Evolutionary conservation across 306 rosid species (phyloP), one percentile per base, ranked within the genome.

Genomic region (Cicer judaicum): DNA sequence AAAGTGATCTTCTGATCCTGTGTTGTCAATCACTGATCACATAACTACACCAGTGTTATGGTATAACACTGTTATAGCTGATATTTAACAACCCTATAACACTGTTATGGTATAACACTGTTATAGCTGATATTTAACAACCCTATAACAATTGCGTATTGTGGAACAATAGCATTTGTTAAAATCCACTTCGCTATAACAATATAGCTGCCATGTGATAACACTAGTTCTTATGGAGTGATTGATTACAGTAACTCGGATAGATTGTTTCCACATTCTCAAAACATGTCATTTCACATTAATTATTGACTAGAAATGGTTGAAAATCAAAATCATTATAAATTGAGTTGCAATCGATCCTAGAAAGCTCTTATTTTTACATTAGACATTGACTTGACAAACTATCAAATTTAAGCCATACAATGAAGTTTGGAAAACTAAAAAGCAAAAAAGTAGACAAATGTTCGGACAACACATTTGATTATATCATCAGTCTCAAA

Each of bases 281-380:
- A 15, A 52, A 49, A n/a, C 48, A 38, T 10, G 63, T 19, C 48
- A 70, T 6, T 38, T 18, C 38, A 50, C 34, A 29, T 29, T 4
- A 29, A 52, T 52, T 38, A 38, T 69, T 14, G 34, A 13, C 14
- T 21, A 54, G 9, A 16, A 64, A 57, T 36, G n/a, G 44, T 47
- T 8, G 53, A 55, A 48, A 65, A 73, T 1, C 2, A 39, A 14
- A 68, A 46, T 38, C 62, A 59, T 50, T 79, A 42, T 15, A 43
- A 39, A 66, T 46, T 10, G 5, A 34, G 66, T 71, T 15, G 46
- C 43, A 67, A 41, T 67, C 67, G 54, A 66, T 14, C 72, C 75
- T 46, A 68, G 52, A 65, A 70, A 73, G 66, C 49, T 54, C 53
- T 78, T 85, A 81, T 81, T 81, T 74, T 41, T 56, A 70, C 73